Base-by-base conservation (phyloP, 768 basidiomycete genomes). In the Mycena galericulata region DNA sequence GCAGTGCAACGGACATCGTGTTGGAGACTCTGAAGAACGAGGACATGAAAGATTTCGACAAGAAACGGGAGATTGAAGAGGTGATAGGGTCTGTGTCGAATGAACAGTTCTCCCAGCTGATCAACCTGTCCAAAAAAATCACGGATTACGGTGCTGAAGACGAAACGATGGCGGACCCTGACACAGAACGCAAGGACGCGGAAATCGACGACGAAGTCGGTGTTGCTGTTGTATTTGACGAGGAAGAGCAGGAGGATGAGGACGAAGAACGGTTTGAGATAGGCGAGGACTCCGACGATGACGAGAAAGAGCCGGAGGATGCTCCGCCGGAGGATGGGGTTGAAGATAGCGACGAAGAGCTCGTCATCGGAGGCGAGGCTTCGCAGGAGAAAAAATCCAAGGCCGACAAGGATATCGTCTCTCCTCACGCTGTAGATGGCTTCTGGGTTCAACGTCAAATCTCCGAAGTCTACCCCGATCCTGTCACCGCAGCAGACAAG, bases 391-490 rank as follows among this genome's bases (percentile, higher is more conserved):
- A 85, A 58, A 85, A 86, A 69, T 76, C 84, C 61, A 89, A 90
- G 74, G 84, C 82, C 49, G 90, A 94, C 79, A 90, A 91, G 73
- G 94, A 95, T 73, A 82, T 90, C 59, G 91, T 99, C 43, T 91
- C 95, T 0, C 96, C 96, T 0, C 95, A 98, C 69, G 87, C 91
- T 56, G 91, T 99, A 74, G 97, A 99, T 78, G 97, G 89, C 29
- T 99, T 99, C 89, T 99, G 97, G 97, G 95, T 99, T 0, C 98
- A 99, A 76, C 92, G 97, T 1, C 93, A 97, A 66, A 91, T 99
- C 56, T 89, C 94, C 0, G 91, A 95, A 75, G 86, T 96, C 17
- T 98, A 98, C 75, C 88, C 97, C 6, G 98, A 99, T 76, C 94
- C 98, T 2, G 92, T 96, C 74, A 98, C 95, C 18, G 94, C 96